Evolutionary conservation across 2,329 filamentous ascomycete species (phyloP).

Genomic region (Fusarium ramigenum): DNA sequence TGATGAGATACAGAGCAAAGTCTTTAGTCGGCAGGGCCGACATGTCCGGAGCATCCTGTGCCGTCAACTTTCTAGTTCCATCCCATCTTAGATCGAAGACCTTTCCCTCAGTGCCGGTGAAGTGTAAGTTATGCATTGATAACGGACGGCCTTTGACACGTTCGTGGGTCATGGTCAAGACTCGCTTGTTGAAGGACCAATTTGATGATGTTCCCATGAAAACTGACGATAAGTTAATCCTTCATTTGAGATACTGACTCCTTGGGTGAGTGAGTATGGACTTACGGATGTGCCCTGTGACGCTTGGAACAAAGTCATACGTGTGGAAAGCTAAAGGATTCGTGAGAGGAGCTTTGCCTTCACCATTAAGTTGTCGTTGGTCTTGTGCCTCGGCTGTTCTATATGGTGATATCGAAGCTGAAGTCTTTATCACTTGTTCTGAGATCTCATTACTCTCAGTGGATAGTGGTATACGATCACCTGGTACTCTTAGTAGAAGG

Average conservation of each 20-base stretch:
- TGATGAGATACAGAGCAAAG: slow-evolving; percentile 36
- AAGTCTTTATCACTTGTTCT: neutral
- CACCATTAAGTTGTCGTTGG: neutral
- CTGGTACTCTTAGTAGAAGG: neutral
- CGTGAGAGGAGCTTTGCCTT: slow-evolving; percentile 26
- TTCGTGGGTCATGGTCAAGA: slow-evolving; percentile 34
- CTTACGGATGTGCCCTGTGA: slow-evolving; percentile 12
- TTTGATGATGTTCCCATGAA: slow-evolving; percentile 36
- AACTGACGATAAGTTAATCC: neutral
- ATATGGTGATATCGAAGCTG: neutral
- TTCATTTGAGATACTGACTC: too few relatives aligned
- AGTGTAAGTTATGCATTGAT: slow-evolving; percentile 22
- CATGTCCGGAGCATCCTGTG: slow-evolving; percentile 1
- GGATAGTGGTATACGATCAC: neutral
- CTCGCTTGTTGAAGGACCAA: slow-evolving; percentile 35
- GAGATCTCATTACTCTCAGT: neutral
- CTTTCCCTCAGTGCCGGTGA: slow-evolving; percentile 24
- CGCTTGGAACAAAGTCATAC: slow-evolving; percentile 32
- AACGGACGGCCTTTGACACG: slow-evolving; percentile 24
- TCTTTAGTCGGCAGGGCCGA: slow-evolving; percentile 19
- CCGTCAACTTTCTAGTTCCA: neutral
- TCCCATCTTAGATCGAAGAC: slow-evolving; percentile 30
- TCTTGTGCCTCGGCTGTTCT: neutral
- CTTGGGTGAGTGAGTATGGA: neutral
- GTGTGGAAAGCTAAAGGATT: slow-evolving; percentile 34